Evolutionary conservation across 1,139 yeast species (phyloP).

Genomic region (Kluyveromyces sp.): DNA sequence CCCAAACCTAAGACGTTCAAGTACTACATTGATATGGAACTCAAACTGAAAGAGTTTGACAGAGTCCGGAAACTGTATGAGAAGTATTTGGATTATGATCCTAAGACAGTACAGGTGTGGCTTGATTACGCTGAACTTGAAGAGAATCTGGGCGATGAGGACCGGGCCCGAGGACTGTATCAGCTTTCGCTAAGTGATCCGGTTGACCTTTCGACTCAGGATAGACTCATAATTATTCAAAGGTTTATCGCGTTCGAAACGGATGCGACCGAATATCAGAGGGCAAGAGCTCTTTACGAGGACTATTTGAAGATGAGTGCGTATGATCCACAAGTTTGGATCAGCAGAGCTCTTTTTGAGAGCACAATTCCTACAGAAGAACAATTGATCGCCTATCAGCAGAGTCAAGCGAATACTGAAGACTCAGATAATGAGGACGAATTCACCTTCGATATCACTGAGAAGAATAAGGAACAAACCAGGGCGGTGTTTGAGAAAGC

Average conservation of each 20-base stretch:
- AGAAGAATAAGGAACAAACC: conserved; percentile 45
- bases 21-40: conserved; percentile 51
- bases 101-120: conserved; percentile 43
- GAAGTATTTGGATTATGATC: conserved; percentile 52
- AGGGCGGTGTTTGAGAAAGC: conserved; percentile 56
- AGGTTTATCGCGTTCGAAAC: conserved; percentile 51
- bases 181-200: conserved; percentile 40
- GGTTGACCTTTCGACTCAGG: conserved; percentile 12
- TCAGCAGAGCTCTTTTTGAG: conserved; percentile 66
- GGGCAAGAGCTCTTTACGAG: conserved; percentile 50
- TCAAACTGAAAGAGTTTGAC: conserved; percentile 62
- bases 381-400: conserved; percentile 38
- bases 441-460: conserved; percentile 44
- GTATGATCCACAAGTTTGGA: conserved; percentile 47
- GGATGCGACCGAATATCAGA: conserved; percentile 50
- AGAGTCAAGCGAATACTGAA: conserved; percentile 32
- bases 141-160: conserved; percentile 58
- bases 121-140: conserved; percentile 64
- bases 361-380: conserved; percentile 52
- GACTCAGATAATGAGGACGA: conserved; percentile 40
- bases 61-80: conserved; percentile 70
- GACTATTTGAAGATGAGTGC: conserved; percentile 35
- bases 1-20: conserved; percentile 56
- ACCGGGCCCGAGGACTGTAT: conserved; percentile 57
- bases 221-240: conserved; percentile 14